Percentiles rank a stretch among this genome's conserved stretches.
These are phyloP conservation scores for Oryza officinalis DNA, from an alignment of 176 grass and related monocot genomes.

Conservation along the genomic window DNA sequence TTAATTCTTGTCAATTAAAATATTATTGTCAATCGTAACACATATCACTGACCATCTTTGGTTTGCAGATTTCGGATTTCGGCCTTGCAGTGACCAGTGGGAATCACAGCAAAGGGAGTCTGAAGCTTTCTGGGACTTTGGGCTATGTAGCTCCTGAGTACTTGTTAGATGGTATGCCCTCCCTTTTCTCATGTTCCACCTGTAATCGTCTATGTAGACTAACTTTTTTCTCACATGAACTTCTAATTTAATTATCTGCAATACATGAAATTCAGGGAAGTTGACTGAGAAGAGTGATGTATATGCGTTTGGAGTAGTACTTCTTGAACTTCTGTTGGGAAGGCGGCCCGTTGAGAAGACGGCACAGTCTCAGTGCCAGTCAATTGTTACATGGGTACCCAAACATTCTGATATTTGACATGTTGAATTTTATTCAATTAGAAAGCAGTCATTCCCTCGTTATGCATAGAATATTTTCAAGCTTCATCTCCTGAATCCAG, in stretches of 20 bases:
- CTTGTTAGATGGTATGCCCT: conserved; percentile 70
- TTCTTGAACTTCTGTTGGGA: conserved; percentile 90
- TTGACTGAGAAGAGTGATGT: conserved; percentile 99
- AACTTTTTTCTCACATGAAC: background rate
- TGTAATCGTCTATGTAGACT: background rate
- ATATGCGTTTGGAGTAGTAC: conserved; percentile 95
- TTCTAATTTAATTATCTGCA: conserved; percentile 17
- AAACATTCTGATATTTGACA: conserved; percentile 6
- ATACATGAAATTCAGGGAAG: conserved; percentile 64
- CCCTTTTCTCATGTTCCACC: background rate
- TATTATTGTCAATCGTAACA: conserved; percentile 20
- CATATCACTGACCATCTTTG: background rate
- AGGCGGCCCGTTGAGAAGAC: conserved; percentile 89
- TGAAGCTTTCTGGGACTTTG: conserved; percentile 83
- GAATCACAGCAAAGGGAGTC: conserved; percentile 67
- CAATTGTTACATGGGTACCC: conserved; percentile 93
- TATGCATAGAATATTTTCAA: background rate
- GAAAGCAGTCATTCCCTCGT: background rate
- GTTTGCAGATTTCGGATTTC: conserved; percentile 89
- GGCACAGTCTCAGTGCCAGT: conserved; percentile 77
- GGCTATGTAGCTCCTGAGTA: conserved; percentile 97
- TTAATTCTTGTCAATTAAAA: conserved; percentile 18
- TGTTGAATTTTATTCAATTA: background rate
- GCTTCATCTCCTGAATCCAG: conserved; percentile 1
- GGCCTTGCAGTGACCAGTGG: conserved; percentile 75